A percentile compares a stretch with the other conserved stretches of the same genome.
phyloP scores from a whole-genome alignment of 164 flowering plant genomes.

The Cinnamomum micranthum region DNA sequence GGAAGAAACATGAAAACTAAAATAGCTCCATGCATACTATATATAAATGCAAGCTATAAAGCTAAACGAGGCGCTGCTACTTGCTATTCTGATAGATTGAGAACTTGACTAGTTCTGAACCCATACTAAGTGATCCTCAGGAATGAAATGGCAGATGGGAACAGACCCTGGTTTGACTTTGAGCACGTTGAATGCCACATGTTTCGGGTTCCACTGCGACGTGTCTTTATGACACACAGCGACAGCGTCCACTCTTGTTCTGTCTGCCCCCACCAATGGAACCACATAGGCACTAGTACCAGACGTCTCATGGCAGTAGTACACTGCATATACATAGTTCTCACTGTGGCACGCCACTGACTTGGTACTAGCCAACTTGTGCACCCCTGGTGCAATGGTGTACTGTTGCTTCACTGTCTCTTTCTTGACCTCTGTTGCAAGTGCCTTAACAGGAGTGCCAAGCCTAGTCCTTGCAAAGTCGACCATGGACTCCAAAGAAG shows the following conservation, averaged over 20 bases:
- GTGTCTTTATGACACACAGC: conserved; percentile 31
- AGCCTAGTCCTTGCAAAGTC: conserved; percentile 26
- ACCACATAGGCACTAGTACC: conserved; percentile 21
- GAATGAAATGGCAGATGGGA: conserved; percentile 36
- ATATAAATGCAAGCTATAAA: no score
- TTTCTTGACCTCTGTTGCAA: conserved; percentile 11
- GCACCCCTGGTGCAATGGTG: conserved; percentile 6
- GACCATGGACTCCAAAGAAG: conserved; percentile 35
- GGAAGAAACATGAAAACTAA: background rate
- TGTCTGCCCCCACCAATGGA: conserved; percentile 27
- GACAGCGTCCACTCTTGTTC: conserved; percentile 20
- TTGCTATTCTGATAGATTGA: no score
- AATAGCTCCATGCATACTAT: background rate
- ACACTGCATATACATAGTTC: conserved; percentile 26
- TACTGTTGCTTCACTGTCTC: conserved; percentile 16
- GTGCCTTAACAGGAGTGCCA: conserved; percentile 14
- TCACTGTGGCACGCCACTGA: conserved; percentile 25
- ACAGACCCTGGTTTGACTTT: conserved; percentile 35
- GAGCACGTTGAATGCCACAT: conserved; percentile 30
- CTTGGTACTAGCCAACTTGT: conserved; percentile 6
- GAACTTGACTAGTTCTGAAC: background rate
- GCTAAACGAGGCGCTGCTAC: no score
- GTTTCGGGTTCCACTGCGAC: conserved; percentile 31
- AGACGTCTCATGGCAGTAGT: conserved; percentile 21
- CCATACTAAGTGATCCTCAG: conserved; percentile 29